phyloP scores from a whole-genome alignment of 2,329 filamentous ascomycete species.

The Alternaria sp. region DNA sequence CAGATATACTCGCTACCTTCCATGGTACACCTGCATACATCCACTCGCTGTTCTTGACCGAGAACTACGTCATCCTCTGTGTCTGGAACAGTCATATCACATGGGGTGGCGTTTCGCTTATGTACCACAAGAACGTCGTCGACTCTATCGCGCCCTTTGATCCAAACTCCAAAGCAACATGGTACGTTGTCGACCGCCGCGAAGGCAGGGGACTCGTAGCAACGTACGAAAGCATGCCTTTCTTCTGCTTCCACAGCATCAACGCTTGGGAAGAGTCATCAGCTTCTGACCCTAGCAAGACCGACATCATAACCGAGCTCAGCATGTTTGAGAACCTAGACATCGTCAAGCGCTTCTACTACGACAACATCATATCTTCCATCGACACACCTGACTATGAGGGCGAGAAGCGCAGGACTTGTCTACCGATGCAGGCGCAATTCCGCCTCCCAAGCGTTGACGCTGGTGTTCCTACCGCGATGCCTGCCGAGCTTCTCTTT shows the following conservation, averaged over 20 bases:
- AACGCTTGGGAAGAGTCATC: slow-evolving; percentile 74
- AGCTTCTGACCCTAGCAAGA: slow-evolving; percentile 40
- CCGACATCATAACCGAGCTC: slow-evolving; percentile 70
- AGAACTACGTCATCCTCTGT: slow-evolving; percentile 74
- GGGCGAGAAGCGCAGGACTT: slow-evolving; percentile 33
- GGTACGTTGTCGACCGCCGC: slow-evolving; percentile 76
- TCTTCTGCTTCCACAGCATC: slow-evolving; percentile 81
- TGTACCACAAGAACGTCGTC: slow-evolving; percentile 71
- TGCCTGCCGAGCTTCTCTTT: slow-evolving; percentile 18
- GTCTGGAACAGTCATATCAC: slow-evolving; percentile 71
- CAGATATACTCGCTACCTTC: slow-evolving; percentile 74
- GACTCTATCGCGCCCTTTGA: slow-evolving; percentile 73
- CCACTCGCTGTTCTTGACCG: slow-evolving; percentile 80
- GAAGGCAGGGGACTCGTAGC: slow-evolving; percentile 69
- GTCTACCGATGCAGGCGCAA: slow-evolving; percentile 37
- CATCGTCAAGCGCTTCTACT: slow-evolving; percentile 71
- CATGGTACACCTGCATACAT: slow-evolving; percentile 70
- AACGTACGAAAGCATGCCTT: slow-evolving; percentile 69
- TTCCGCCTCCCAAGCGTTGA: slow-evolving; percentile 45
- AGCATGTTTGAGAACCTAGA: slow-evolving; percentile 69
- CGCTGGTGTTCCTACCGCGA: slow-evolving; percentile 24
- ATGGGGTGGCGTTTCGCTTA: slow-evolving; percentile 64
- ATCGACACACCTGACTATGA: slow-evolving; percentile 17
- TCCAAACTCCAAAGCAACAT: slow-evolving; percentile 62
- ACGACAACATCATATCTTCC: slow-evolving; percentile 51